Evolutionary conservation across 2,329 filamentous ascomycete species (phyloP).

Genomic region (Cercospora canescens): DNA sequence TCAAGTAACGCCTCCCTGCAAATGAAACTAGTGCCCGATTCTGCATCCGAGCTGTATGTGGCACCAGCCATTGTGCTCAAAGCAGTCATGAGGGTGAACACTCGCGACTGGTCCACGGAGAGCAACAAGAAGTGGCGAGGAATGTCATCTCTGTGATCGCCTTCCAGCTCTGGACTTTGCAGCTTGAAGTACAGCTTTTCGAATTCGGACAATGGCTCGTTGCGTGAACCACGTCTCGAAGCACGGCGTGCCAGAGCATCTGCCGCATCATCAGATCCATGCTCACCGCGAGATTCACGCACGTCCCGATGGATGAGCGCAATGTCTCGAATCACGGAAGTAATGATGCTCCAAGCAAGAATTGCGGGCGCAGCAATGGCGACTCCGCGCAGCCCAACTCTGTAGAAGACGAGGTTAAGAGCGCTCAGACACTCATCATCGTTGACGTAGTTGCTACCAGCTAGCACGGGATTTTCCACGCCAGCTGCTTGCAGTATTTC

Average conservation of each 20-base stretch:
- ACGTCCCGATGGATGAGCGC: slow-evolving; percentile 34
- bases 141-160: slow-evolving; percentile 45
- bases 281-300: slow-evolving; percentile 12
- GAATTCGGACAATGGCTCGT: slow-evolving; percentile 22
- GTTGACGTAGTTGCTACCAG: slow-evolving; percentile 59
- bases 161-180: slow-evolving; percentile 22
- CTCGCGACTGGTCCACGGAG: slow-evolving; percentile 47
- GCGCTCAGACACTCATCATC: slow-evolving; percentile 69
- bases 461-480: slow-evolving; percentile 6
- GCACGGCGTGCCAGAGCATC: slow-evolving; percentile 14
- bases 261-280: slow-evolving; percentile 36
- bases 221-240: slow-evolving; percentile 17
- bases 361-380: slow-evolving; percentile 69
- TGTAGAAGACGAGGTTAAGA: slow-evolving; percentile 70
- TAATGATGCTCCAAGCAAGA: slow-evolving; percentile 78
- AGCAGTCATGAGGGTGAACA: slow-evolving; percentile 50
- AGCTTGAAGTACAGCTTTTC: slow-evolving; percentile 30
- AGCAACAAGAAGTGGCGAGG: slow-evolving; percentile 34
- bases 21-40: slow-evolving; percentile 59
- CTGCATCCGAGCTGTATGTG: slow-evolving; percentile 51
- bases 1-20: slow-evolving; percentile 68
- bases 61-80: slow-evolving; percentile 48
- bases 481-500: slow-evolving; percentile 42
- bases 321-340: slow-evolving; percentile 62
- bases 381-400: slow-evolving; percentile 58